Evolutionary conservation across 306 rosid genomes (phyloP).

Genomic region (Quercus glauca): DNA sequence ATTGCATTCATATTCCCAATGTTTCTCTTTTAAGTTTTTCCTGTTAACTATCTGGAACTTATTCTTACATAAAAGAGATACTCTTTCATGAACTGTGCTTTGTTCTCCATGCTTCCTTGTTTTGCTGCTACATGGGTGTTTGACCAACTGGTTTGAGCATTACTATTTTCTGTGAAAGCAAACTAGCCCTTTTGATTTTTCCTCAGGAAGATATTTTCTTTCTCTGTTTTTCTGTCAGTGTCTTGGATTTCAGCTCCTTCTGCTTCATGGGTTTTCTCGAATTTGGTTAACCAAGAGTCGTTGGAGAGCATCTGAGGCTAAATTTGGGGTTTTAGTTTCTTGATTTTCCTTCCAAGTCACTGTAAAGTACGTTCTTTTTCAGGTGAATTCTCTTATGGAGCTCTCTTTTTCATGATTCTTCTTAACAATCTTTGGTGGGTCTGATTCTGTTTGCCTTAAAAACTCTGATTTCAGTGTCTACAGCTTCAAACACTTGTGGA

Average conservation of each 20-base stretch:
- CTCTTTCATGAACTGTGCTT: slow-evolving; percentile 11
- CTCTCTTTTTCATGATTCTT: background rate
- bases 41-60: slow-evolving; percentile 4
- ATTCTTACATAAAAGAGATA: background rate
- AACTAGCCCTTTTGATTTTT: background rate
- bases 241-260: slow-evolving; percentile 14
- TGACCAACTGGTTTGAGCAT: slow-evolving; percentile 5
- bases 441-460: background rate
- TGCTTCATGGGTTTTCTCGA: background rate
- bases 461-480: slow-evolving; percentile 12
- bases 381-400: slow-evolving; percentile 23
- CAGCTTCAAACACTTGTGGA: slow-evolving; percentile 13
- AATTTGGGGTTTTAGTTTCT: slow-evolving; percentile 13
- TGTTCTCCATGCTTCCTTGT: slow-evolving; percentile 5
- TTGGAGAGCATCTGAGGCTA: background rate
- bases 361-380: background rate
- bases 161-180: background rate
- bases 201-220: background rate
- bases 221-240: slow-evolving; percentile 1
- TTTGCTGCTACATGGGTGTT: background rate
- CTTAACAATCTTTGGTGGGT: slow-evolving; percentile 13
- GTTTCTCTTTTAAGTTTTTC: slow-evolving; percentile 11
- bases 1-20: background rate
- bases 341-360: background rate
- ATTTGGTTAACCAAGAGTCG: background rate